Conservation (phyloP, 2,329 filamentous ascomycete species). For the Phoma sp. region DNA sequence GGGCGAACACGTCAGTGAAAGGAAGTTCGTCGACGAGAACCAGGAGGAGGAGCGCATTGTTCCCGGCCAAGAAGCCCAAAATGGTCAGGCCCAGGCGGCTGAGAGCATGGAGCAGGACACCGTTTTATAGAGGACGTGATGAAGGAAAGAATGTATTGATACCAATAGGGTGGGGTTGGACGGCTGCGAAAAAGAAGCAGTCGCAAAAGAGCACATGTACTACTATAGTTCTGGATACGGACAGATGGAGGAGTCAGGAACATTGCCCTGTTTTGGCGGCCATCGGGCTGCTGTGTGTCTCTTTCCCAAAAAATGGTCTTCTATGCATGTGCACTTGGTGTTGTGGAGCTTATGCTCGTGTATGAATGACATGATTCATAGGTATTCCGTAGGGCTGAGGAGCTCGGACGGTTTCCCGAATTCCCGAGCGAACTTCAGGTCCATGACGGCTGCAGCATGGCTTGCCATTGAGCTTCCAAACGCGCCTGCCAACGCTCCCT, state of each 20-base stretch:
- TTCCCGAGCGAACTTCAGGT: constrained; percentile 19
- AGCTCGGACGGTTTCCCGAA: neutral
- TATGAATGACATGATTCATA: neutral
- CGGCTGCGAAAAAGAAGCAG: constrained; percentile 2
- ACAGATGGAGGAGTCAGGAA: constrained; percentile 6
- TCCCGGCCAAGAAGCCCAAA: constrained; percentile 51
- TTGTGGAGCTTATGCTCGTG: neutral
- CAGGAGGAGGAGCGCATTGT: constrained; percentile 74
- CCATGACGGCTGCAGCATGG: constrained; percentile 17
- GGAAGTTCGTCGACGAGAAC: constrained; percentile 80
- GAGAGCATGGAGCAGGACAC: constrained; percentile 30
- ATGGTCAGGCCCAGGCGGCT: constrained; percentile 14
- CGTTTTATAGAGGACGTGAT: constrained; percentile 20
- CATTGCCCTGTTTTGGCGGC: constrained; percentile 18
- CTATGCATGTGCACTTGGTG: neutral
- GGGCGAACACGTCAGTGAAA: constrained; percentile 75
- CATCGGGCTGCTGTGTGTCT: constrained; percentile 22
- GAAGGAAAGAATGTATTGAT: constrained; percentile 17
- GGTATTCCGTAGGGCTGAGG: neutral
- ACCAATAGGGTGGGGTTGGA: constrained; percentile 16
- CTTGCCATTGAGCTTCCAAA: constrained; percentile 11
- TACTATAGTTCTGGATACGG: constrained; percentile 28
- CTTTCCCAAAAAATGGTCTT: constrained; percentile 4
- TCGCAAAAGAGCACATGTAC: constrained; percentile 30
- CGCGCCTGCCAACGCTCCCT: constrained; percentile 18